Conservation (phyloP, 2,329 filamentous ascomycete genomes). For the Aspergillus pseudotamarii region DNA sequence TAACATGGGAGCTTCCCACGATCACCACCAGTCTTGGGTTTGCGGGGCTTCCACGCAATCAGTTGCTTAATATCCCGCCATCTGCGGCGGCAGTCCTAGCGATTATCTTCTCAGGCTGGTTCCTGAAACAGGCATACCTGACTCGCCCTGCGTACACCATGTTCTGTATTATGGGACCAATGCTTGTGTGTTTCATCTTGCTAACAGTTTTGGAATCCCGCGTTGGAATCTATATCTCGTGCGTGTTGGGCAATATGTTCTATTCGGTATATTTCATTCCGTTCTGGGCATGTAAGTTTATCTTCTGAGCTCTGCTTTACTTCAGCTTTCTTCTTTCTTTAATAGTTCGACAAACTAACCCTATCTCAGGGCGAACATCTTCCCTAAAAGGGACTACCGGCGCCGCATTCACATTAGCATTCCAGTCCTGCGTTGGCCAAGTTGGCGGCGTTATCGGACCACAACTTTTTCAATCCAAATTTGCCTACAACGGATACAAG, state of each 20-base stretch:
- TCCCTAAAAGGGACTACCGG: conserved; percentile 14
- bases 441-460: conserved; percentile 16
- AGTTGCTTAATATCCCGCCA: conserved; percentile 16
- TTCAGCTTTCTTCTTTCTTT: neutral
- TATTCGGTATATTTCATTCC: conserved; percentile 18
- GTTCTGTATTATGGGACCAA: conserved; percentile 13
- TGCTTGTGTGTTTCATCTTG: conserved; percentile 17
- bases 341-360: neutral
- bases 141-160: conserved; percentile 18
- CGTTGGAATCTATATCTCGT: conserved; percentile 16
- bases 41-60: conserved; percentile 17
- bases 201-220: conserved; percentile 6
- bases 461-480: conserved; percentile 12
- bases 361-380: neutral
- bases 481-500: conserved; percentile 17
- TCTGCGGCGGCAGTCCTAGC: conserved; percentile 12
- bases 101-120: conserved; percentile 18
- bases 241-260: conserved; percentile 19
- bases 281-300: conserved; percentile 18
- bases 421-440: conserved; percentile 19
- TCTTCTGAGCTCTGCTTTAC: neutral
- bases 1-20: conserved; percentile 17
- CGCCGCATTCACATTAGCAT: conserved; percentile 14
- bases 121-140: conserved; percentile 14
- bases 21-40: conserved; percentile 20